These are phyloP conservation scores for Aureobasidium sp. DNA, from an alignment of 2,329 filamentous ascomycete genomes.

Conservation along the genomic window DNA sequence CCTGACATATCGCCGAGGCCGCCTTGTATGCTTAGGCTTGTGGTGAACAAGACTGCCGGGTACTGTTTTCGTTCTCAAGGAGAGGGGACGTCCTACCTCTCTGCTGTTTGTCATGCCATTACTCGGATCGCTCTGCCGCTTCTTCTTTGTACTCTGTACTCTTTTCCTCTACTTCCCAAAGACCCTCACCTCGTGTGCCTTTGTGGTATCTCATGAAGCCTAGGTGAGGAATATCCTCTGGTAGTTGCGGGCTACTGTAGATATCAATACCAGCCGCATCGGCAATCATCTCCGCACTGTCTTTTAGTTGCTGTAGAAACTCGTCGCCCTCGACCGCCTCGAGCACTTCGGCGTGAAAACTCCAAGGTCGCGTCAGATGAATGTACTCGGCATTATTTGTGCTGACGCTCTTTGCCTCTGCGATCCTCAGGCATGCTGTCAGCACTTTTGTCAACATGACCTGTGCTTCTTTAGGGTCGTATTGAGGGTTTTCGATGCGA, in stretches of 20 bases:
- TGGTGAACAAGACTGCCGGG: not conserved
- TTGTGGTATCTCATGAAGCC: slow-evolving; percentile 23
- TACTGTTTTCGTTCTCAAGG: not conserved
- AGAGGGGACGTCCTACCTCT: not conserved
- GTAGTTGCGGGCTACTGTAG: slow-evolving; percentile 19
- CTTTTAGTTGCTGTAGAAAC: slow-evolving; percentile 19
- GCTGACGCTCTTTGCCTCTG: slow-evolving; percentile 9
- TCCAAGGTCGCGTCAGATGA: not conserved
- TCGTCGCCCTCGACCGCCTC: not conserved
- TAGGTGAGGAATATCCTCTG: not conserved
- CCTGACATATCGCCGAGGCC: not conserved
- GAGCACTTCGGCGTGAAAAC: not conserved
- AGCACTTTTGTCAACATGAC: not conserved
- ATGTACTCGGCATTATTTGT: not conserved
- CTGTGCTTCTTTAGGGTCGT: slow-evolving; percentile 20
- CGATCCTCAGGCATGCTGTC: not conserved
- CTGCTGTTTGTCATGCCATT: not conserved
- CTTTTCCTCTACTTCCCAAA: not conserved
- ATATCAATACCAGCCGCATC: slow-evolving; percentile 26
- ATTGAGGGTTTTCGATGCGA: slow-evolving; percentile 21
- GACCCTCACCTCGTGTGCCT: slow-evolving; percentile 7
- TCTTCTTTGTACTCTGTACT: not conserved
- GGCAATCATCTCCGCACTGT: slow-evolving; percentile 24
- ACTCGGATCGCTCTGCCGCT: not conserved
- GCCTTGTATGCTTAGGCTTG: not conserved